Percentiles rank a stretch among this genome's conserved stretches.
Evolutionary conservation across 495 filamentous ascomycete species (phyloP).

Genomic region (Margaritispora aquatica): DNA sequence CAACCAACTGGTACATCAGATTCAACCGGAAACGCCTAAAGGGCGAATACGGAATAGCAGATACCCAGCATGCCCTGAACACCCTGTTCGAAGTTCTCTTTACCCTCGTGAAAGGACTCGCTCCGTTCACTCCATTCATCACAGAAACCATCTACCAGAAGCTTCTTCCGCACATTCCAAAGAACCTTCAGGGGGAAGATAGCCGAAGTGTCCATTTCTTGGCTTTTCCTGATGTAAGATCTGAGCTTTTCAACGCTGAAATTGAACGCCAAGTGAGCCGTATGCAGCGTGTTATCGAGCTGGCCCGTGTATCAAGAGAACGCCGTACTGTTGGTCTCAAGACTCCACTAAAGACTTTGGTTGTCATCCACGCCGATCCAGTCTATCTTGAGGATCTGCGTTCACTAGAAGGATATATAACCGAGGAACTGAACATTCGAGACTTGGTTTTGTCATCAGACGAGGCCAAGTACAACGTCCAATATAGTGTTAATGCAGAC

Average conservation of each 20-base stretch:
- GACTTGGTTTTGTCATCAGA: slow-evolving; percentile 81
- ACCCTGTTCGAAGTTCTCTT: slow-evolving; percentile 96
- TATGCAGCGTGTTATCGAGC: slow-evolving; percentile 95
- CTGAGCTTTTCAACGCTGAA: slow-evolving; percentile 80
- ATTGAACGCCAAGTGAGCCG: slow-evolving; percentile 80
- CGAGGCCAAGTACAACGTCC: slow-evolving; percentile 84
- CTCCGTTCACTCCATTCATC: slow-evolving; percentile 93
- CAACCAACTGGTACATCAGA: slow-evolving; percentile 99
- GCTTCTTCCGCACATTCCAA: slow-evolving; percentile 74
- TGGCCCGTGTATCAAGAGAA: slow-evolving; percentile 80
- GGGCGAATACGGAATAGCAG: slow-evolving; percentile 82
- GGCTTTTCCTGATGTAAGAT: slow-evolving; percentile 76
- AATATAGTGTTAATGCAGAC: slow-evolving; percentile 82
- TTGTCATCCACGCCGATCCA: slow-evolving; percentile 82
- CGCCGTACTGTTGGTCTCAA: slow-evolving; percentile 79
- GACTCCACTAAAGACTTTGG: slow-evolving; percentile 80
- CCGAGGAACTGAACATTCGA: slow-evolving; percentile 84
- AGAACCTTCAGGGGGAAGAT: slow-evolving; percentile 58
- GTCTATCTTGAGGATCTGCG: slow-evolving; percentile 81
- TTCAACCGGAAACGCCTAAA: slow-evolving; percentile 96
- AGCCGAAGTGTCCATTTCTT: slow-evolving; percentile 88
- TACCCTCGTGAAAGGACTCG: slow-evolving; percentile 78
- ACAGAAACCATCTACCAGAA: slow-evolving; percentile 90
- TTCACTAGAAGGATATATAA: slow-evolving; percentile 78
- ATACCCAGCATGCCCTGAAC: slow-evolving; percentile 87